A percentile compares a stretch with the other conserved stretches of the same genome.
phyloP scores from a whole-genome alignment of 805 yeast genomes.

The Metschnikowia similis region DNA sequence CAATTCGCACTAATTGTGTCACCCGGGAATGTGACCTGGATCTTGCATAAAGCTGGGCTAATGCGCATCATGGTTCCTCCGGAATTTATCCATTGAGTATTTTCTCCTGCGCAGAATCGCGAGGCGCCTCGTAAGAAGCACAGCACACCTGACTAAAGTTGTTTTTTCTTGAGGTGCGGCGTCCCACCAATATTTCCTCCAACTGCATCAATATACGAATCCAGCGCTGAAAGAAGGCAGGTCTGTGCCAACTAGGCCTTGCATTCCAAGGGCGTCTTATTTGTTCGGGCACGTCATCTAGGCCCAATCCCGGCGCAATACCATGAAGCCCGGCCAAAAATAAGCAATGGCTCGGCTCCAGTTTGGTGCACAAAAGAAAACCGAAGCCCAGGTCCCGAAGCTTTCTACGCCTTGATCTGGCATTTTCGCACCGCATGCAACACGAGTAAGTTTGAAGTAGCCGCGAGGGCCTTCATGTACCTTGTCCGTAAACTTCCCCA shows the following conservation, averaged over 20 bases:
- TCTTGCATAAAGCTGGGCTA: background rate
- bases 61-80: background rate
- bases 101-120: background rate
- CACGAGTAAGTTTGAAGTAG: background rate
- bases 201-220: background rate
- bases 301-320: too few relatives aligned
- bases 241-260: background rate
- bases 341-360: too few relatives aligned
- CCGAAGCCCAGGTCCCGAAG: background rate
- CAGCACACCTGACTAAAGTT: background rate
- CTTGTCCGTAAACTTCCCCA: background rate
- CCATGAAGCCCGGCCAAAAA: too few relatives aligned
- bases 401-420: slow-evolving; percentile 1
- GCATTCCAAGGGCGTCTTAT: too few relatives aligned
- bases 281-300: too few relatives aligned
- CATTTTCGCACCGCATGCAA: background rate
- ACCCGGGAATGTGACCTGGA: background rate
- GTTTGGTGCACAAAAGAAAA: too few relatives aligned
- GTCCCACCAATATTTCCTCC: background rate
- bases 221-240: background rate
- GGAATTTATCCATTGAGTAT: background rate
- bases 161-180: background rate
- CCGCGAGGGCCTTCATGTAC: slow-evolving; percentile 3
- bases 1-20: background rate
- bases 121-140: background rate